These are phyloP conservation scores for Beauveria medogensis DNA, from an alignment of 2,329 filamentous ascomycete species.

Conservation along the genomic window DNA sequence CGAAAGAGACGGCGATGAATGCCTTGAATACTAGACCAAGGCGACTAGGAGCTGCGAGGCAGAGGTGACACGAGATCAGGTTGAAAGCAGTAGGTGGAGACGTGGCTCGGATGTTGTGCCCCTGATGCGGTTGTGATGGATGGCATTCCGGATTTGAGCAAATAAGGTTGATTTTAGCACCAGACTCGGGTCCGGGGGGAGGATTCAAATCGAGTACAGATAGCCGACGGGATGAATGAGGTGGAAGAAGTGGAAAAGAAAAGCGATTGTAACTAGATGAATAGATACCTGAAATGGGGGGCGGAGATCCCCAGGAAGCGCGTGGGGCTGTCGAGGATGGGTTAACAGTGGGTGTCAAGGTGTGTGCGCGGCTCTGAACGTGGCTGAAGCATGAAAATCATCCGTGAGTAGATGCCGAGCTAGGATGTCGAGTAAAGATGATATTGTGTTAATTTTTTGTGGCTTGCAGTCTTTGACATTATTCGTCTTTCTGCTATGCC, in stretches of 20 bases:
- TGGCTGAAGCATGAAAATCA: not conserved
- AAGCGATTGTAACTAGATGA: not conserved
- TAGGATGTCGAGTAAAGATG: not conserved
- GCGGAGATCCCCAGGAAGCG: conserved; percentile 4
- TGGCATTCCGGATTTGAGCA: not conserved
- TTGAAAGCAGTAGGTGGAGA: not conserved
- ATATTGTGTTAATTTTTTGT: not conserved
- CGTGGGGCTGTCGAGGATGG: conserved; percentile 6
- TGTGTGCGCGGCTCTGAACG: not conserved
- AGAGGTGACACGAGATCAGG: not conserved
- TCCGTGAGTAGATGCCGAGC: not conserved
- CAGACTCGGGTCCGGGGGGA: too few species aligned
- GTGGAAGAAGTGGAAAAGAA: not conserved
- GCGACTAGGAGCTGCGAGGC: not conserved
- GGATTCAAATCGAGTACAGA: too few species aligned
- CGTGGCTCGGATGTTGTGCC: not conserved
- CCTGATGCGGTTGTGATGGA: not conserved
- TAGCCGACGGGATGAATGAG: too few species aligned
- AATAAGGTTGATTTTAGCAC: not conserved
- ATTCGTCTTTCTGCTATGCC: too few species aligned
- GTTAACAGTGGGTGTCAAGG: not conserved
- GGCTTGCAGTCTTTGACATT: not conserved
- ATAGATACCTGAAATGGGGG: not conserved
- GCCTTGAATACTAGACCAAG: too few species aligned
- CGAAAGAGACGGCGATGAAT: not conserved